These are phyloP conservation scores for Eucalyptus melliodora DNA, from an alignment of 345 rosid species.

Conservation along the genomic window DNA sequence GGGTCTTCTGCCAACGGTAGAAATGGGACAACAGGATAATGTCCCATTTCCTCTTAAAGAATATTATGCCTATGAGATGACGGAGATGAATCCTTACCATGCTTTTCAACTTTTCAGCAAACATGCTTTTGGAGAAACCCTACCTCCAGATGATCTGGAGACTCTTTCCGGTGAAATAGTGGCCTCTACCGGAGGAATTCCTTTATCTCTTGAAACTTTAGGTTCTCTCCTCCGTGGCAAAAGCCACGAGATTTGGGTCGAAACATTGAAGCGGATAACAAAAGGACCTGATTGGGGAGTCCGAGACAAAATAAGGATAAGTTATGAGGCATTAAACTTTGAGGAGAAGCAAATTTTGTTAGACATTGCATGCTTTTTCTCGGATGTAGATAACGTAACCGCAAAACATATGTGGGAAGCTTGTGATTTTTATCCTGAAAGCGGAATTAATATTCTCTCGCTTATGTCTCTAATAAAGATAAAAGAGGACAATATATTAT, in stretches of 20 bases:
- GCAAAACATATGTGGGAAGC: not conserved
- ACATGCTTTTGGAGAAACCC: not conserved
- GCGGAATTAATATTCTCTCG: not conserved
- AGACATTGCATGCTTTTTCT: not conserved
- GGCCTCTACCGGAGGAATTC: not conserved
- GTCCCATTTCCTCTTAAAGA: not conserved
- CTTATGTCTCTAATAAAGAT: not conserved
- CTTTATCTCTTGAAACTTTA: not conserved
- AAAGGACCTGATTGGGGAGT: not conserved
- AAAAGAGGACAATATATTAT: not conserved
- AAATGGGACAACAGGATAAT: too few relatives aligned
- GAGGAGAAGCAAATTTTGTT: not conserved
- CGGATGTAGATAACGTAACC: accelerated
- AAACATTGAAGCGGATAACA: not conserved
- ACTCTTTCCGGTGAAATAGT: not conserved
- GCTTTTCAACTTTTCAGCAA: not conserved
- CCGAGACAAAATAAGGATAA: not conserved
- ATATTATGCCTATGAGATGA: not conserved
- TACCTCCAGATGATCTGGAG: not conserved
- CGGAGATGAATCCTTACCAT: not conserved
- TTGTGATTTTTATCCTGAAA: not conserved
- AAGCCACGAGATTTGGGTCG: not conserved
- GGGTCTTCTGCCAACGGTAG: too few relatives aligned
- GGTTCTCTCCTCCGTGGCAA: not conserved
- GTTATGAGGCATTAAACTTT: not conserved